Evolutionary conservation across 2,329 filamentous ascomycete genomes (phyloP).

Genomic region (Rhynchosporium graminicola): DNA sequence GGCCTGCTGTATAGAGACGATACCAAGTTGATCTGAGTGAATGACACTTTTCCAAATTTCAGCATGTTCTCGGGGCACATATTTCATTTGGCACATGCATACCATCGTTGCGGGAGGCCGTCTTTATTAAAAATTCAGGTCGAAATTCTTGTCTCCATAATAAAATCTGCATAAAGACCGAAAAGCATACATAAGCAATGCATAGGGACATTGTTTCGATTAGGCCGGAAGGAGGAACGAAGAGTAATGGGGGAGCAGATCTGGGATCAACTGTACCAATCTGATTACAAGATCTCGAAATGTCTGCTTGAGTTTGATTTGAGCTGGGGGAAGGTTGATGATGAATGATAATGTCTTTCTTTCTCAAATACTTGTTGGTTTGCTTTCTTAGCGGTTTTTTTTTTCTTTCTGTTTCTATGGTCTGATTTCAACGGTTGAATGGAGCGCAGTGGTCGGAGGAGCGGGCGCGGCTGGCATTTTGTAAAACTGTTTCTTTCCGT

Average conservation of each 20-base stretch:
- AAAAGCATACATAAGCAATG: constrained; percentile 18
- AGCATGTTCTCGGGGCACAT: constrained; percentile 25
- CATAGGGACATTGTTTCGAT: constrained; percentile 2
- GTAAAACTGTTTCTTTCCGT: no score
- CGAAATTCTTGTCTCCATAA: constrained; percentile 17
- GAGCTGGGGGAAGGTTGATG: constrained; percentile 20
- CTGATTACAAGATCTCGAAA: constrained; percentile 4
- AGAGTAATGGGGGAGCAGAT: constrained; percentile 19
- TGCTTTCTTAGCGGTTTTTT: background rate
- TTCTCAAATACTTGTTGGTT: constrained; percentile 7
- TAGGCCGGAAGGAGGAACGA: background rate
- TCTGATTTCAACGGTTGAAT: no score
- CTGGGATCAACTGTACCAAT: constrained; percentile 29
- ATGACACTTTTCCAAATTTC: background rate
- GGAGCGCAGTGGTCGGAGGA: no score
- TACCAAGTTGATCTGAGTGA: background rate
- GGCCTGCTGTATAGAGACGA: constrained; percentile 48
- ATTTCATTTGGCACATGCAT: constrained; percentile 8
- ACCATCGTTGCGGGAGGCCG: constrained; percentile 29
- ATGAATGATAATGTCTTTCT: constrained; percentile 32
- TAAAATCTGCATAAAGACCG: constrained; percentile 23
- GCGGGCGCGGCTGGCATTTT: no score
- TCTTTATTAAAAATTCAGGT: constrained; percentile 16
- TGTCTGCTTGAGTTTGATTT: background rate
- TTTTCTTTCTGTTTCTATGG: no score